Evolutionary conservation across 1,284 basidiomycete species (phyloP).

Genomic region (Erythrobasidium hasegawianum): DNA sequence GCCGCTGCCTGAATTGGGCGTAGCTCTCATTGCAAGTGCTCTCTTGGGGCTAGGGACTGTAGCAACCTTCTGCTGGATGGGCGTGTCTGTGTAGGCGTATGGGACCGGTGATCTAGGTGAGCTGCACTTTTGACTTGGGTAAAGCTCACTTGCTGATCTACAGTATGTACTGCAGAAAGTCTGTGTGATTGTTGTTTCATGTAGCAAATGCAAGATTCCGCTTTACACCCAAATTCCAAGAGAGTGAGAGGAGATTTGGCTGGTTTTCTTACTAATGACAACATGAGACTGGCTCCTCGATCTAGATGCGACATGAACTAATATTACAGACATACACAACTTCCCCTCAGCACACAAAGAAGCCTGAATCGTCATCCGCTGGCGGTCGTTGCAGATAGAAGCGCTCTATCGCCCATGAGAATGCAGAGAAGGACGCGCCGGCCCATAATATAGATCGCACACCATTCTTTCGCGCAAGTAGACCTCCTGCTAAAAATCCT

Average conservation of each 20-base stretch:
- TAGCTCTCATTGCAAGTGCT: background rate
- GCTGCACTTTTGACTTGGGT: too few species aligned
- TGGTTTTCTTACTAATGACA: background rate
- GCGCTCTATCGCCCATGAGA: constrained; percentile 30
- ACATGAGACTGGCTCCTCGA: too few species aligned
- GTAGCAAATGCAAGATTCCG: too few species aligned
- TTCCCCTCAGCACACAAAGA: constrained; percentile 29
- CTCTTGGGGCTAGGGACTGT: background rate
- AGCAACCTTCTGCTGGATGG: background rate
- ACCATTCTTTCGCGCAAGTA: constrained; percentile 17
- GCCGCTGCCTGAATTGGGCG: background rate
- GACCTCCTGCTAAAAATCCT: constrained; percentile 26
- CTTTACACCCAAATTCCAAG: too few species aligned
- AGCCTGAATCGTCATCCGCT: constrained; percentile 28
- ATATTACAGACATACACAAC: too few species aligned
- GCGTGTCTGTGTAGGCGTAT: background rate
- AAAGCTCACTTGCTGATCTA: too few species aligned
- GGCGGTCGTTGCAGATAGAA: constrained; percentile 24
- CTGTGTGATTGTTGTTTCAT: too few species aligned
- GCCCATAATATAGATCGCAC: constrained; percentile 10
- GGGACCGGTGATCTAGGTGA: too few species aligned
- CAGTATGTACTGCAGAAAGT: too few species aligned
- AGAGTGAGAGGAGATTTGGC: too few species aligned
- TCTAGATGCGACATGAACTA: background rate
- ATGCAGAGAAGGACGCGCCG: constrained; percentile 27